Evolutionary conservation across 306 rosid genomes (phyloP).

Genomic region (Cyamopsis tetragonoloba): DNA sequence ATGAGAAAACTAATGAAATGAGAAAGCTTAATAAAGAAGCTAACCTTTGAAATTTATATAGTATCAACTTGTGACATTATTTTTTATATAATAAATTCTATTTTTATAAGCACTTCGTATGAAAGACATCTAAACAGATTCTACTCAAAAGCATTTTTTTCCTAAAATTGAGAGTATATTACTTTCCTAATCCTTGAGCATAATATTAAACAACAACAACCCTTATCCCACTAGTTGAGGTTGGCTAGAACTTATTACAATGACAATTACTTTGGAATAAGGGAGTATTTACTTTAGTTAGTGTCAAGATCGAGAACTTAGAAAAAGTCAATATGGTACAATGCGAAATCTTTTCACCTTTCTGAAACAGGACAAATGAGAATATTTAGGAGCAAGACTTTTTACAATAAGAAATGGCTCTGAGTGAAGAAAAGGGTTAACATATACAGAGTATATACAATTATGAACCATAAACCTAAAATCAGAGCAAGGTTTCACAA

Average conservation of each 20-base stretch:
- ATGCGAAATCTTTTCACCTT: background rate
- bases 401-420: background rate
- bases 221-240: no score
- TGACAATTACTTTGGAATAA: no score
- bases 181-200: background rate
- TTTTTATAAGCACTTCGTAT: no score
- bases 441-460: background rate
- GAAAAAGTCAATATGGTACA: background rate
- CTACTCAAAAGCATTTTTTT: background rate
- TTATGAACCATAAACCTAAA: background rate
- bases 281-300: background rate
- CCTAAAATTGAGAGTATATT: background rate
- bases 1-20: background rate
- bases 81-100: no score
- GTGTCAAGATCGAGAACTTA: background rate
- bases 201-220: no score
- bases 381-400: background rate
- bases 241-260: no score
- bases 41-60: no score
- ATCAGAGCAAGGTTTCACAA: background rate
- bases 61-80: no score
- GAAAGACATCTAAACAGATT: no score
- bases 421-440: conserved; percentile 1
- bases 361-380: background rate
- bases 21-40: background rate